These are phyloP conservation scores for Groenewaldozyma auringiensis DNA, from an alignment of 1,139 yeast genomes.

Conservation along the genomic window DNA sequence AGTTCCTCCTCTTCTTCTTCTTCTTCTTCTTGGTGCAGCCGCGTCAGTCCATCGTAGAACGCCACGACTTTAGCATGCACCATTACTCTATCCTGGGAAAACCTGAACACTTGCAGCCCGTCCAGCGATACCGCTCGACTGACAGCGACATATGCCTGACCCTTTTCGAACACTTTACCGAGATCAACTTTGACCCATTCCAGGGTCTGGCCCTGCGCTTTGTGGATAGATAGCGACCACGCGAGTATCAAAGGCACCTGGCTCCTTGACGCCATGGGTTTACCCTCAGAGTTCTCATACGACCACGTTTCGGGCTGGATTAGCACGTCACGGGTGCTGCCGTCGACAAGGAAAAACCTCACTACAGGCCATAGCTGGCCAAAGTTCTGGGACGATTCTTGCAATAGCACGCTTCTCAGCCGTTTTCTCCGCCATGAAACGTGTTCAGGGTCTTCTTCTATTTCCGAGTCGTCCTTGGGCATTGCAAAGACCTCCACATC, in stretches of 20 bases:
- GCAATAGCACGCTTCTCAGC: conserved; percentile 14
- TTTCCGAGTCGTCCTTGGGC: conserved; percentile 15
- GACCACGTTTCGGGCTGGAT: conserved; percentile 72
- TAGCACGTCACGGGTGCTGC: conserved; percentile 61
- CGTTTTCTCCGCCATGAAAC: conserved; percentile 20
- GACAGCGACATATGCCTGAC: conserved; percentile 92
- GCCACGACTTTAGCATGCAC: conserved; percentile 62
- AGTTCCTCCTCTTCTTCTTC: too few relatives aligned
- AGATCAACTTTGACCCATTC: conserved; percentile 78
- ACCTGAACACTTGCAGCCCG: conserved; percentile 72
- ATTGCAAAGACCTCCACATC: conserved; percentile 18
- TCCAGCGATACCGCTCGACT: conserved; percentile 76
- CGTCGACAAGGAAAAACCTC: conserved; percentile 61
- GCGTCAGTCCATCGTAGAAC: conserved; percentile 46
- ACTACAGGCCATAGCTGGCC: conserved; percentile 56
- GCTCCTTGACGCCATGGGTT: conserved; percentile 45
- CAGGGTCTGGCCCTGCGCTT: conserved; percentile 93
- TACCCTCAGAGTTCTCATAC: conserved; percentile 52
- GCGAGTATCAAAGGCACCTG: conserved; percentile 77
- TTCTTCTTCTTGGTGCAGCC: not conserved
- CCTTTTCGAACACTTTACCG: conserved; percentile 71
- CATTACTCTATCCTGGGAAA: conserved; percentile 52
- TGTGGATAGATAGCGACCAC: conserved; percentile 93
- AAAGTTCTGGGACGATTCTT: conserved; percentile 10
- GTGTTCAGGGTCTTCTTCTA: conserved; percentile 13